Conservation (phyloP, 768 basidiomycete genomes). For the Megacollybia marginata region DNA sequence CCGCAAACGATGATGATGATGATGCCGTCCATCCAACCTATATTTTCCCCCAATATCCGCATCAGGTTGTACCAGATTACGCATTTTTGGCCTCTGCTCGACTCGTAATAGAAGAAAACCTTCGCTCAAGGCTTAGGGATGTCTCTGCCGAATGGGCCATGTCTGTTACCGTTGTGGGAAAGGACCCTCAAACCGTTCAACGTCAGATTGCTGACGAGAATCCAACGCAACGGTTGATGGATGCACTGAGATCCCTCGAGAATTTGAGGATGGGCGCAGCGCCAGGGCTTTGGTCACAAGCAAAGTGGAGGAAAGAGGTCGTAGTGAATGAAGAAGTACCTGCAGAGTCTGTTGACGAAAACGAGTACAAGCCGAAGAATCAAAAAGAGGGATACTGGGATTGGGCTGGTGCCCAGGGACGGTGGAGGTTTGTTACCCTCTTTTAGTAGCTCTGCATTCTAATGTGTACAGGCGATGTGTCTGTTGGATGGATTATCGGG, state of each 20-base stretch:
- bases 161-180: not conserved
- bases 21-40: conserved; percentile 3
- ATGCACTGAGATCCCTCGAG: conserved; percentile 15
- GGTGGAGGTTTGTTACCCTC: conserved; percentile 23
- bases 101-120: conserved; percentile 33
- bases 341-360: not conserved
- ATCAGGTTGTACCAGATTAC: conserved; percentile 31
- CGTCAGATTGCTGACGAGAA: conserved; percentile 3
- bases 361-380: not conserved
- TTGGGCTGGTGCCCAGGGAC: conserved; percentile 37
- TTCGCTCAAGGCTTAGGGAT: conserved; percentile 23
- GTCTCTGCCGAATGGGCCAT: not conserved
- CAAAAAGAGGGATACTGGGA: conserved; percentile 25
- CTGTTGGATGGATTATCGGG: conserved; percentile 39
- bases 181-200: not conserved
- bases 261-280: conserved; percentile 18
- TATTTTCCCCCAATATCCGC: conserved; percentile 6
- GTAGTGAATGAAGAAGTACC: not conserved
- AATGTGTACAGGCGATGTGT: conserved; percentile 28
- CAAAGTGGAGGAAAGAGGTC: conserved; percentile 6
- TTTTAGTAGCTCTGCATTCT: not conserved
- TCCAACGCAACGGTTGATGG: conserved; percentile 9
- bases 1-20: not conserved
- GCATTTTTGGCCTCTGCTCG: conserved; percentile 32
- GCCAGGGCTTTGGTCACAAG: conserved; percentile 23